Evolutionary conservation across 495 filamentous ascomycete genomes (phyloP), one percentile per base, ranked within the genome.

Genomic region (Thozetella sp.): DNA sequence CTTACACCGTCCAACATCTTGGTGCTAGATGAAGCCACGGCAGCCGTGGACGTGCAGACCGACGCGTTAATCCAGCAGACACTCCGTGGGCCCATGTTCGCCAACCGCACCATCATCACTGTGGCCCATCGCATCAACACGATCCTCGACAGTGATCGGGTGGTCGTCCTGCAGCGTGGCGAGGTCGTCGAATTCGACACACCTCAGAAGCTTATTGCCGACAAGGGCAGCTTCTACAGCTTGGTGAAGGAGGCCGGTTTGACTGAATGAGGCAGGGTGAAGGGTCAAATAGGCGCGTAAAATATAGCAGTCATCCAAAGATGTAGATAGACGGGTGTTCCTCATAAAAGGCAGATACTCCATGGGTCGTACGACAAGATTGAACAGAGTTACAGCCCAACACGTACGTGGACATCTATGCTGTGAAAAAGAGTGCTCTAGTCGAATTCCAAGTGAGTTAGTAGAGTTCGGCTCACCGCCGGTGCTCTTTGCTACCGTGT

Each of bases 41-140:
- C 94, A 24, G 92, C 94, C 20, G 94, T 99, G 24, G 95, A 99
- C 72, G 89, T 97, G 52, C 90, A 96, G 81, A 97, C 93, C 0
- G 93, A 97, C 72, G 89, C 93, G 37, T 78, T 97, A 77, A 83
- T 97, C 13, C 88, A 91, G 68, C 72, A 75, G 24, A 90, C 87
- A 45, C 71, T 91, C 37, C 80, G 87, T 25, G 83, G 82, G 22
- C 77, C 80, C 22, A 74, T 87, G 53, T 97, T 97, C 81, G 79
- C 85, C 54, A 90, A 97, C 68, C 86, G 93, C 20, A 99, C 96
- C 19, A 98, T 99, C 72, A 93, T 99, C 67, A 98, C 96, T 0
- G 97, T 99, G 67, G 95, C 95, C 52, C 95, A 99, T 73, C 86
- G 95, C 46, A 96, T 99, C 75, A 97, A 97, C 76, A 98, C 93